Percentiles rank a stretch among this genome's conserved stretches.
phyloP scores from a whole-genome alignment of 176 grass and related monocot species.

The Lolium perenne region DNA sequence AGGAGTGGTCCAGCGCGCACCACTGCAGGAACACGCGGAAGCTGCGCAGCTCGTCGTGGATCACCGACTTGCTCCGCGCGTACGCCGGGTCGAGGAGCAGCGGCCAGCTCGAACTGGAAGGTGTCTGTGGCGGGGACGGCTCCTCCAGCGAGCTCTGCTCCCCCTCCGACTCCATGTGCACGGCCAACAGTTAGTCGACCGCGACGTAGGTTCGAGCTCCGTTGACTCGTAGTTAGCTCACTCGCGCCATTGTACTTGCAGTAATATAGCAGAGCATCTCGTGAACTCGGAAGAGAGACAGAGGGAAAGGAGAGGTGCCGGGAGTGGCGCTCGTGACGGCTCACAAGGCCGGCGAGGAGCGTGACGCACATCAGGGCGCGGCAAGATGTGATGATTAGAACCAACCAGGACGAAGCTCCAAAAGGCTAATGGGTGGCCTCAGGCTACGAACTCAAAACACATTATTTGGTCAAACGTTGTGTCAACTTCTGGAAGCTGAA shows the following conservation, averaged over 20 bases:
- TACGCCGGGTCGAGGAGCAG: conserved; percentile 82
- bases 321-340: conserved; percentile 35
- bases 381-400: background rate
- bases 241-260: background rate
- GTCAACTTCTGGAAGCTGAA: background rate
- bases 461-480: background rate
- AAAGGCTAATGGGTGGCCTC: background rate
- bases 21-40: conserved; percentile 84
- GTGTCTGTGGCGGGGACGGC: background rate
- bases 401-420: background rate
- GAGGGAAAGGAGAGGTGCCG: conserved; percentile 40
- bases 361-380: conserved; percentile 22
- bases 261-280: conserved; percentile 15
- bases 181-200: background rate
- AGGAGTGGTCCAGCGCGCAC: conserved; percentile 84
- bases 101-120: conserved; percentile 1
- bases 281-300: background rate
- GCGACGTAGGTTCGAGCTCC: background rate
- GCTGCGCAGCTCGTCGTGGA: conserved; percentile 83
- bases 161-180: background rate
- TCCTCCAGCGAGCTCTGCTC: background rate
- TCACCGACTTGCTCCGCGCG: conserved; percentile 75
- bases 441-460: no score
- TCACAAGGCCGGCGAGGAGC: conserved; percentile 51
- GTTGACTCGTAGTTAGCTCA: background rate